phyloP scores from a whole-genome alignment of 2,329 filamentous ascomycete genomes.

The Emmonsiellopsis sp. region DNA sequence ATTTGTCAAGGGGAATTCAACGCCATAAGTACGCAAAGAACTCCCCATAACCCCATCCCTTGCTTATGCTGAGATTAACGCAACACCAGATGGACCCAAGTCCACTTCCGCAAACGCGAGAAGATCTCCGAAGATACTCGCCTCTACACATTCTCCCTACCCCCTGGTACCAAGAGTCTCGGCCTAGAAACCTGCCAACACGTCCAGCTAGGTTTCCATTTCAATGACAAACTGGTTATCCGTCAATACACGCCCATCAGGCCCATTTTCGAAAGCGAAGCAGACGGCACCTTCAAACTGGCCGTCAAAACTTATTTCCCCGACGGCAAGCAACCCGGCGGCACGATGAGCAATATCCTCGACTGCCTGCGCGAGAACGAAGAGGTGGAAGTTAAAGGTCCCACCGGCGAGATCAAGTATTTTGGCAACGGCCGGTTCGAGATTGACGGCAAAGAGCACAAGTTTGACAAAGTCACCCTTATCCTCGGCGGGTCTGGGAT shows the following conservation, averaged over 20 bases:
- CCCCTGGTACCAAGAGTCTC: constrained; percentile 31
- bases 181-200: constrained; percentile 46
- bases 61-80: too few species aligned
- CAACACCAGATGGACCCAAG: constrained; percentile 32
- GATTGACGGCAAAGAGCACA: constrained; percentile 33
- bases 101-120: constrained; percentile 31
- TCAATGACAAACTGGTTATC: constrained; percentile 43
- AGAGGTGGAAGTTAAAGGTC: constrained; percentile 44
- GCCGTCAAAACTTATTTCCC: constrained; percentile 47
- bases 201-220: constrained; percentile 45
- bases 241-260: constrained; percentile 44
- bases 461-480: constrained; percentile 39
- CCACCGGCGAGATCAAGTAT: constrained; percentile 44
- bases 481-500: constrained; percentile 45
- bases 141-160: constrained; percentile 40
- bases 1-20: constrained; percentile 20
- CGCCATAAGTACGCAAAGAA: background rate
- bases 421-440: constrained; percentile 38
- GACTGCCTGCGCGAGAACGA: constrained; percentile 42
- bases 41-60: too few species aligned
- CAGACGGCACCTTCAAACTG: constrained; percentile 40
- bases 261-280: constrained; percentile 22
- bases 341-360: constrained; percentile 47
- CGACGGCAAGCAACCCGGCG: constrained; percentile 38
- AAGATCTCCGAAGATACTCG: constrained; percentile 37